Evolutionary conservation across 495 filamentous ascomycete species (phyloP).

Genomic region (Trypethelium eluteriae): DNA sequence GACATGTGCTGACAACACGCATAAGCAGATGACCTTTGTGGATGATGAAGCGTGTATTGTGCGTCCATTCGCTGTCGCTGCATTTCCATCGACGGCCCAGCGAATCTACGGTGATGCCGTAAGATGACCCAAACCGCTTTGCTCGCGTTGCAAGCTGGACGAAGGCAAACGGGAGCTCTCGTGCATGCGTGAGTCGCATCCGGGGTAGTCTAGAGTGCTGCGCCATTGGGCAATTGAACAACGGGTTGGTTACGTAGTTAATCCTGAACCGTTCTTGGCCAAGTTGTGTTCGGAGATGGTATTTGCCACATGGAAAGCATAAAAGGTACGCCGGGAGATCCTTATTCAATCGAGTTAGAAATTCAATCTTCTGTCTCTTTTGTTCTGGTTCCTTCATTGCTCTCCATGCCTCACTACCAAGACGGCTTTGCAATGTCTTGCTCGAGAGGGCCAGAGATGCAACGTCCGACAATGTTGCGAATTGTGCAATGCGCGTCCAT

Average conservation of each 20-base stretch:
- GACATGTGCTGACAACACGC: constrained; percentile 43
- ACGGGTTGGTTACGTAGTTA: constrained; percentile 43
- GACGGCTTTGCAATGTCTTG: constrained; percentile 38
- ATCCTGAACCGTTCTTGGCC: constrained; percentile 46
- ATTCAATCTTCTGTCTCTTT: constrained; percentile 37
- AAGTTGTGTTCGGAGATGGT: constrained; percentile 43
- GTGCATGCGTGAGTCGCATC: constrained; percentile 46
- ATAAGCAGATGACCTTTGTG: constrained; percentile 47
- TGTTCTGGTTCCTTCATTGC: constrained; percentile 38
- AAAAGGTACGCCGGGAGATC: constrained; percentile 46
- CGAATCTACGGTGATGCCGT: constrained; percentile 41
- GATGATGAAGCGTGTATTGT: constrained; percentile 44
- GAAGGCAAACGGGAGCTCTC: constrained; percentile 47
- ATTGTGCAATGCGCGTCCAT: constrained; percentile 41
- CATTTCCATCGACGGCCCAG: constrained; percentile 46
- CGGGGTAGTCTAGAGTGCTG: constrained; percentile 40
- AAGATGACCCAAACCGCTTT: constrained; percentile 34
- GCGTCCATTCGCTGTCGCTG: constrained; percentile 40
- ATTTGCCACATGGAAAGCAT: constrained; percentile 49
- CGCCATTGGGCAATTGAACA: constrained; percentile 46
- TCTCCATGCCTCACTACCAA: constrained; percentile 36
- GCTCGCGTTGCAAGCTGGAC: constrained; percentile 47
- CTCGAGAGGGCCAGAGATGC: constrained; percentile 44
- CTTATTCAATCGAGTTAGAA: constrained; percentile 43
- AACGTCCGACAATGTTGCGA: constrained; percentile 39